Base-by-base conservation (phyloP, 2,329 filamentous ascomycete species). In the Diaporthe citrichinensis region DNA sequence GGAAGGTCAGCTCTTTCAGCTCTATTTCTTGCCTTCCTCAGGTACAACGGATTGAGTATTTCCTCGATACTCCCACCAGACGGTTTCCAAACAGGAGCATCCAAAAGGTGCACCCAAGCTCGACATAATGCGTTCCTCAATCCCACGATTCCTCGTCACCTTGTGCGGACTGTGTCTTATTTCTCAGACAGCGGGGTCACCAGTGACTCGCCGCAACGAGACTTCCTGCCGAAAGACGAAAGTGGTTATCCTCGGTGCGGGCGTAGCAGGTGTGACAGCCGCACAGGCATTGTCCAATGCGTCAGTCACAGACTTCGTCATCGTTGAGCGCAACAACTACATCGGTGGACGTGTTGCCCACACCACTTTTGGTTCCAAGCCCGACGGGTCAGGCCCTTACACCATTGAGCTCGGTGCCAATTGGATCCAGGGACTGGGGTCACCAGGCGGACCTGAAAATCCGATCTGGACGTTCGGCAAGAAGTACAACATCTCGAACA, bases 401-500 rank as follows among this genome's bases (percentile, higher is more conserved):
- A 57, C 9, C 28, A 9, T 57, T 34, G 53, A 57, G 53, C 53
- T 57, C 53, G 53, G 53, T 34, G 53, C 53, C 28, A 57, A 57
- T 5, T 57, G 53, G 53, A 57, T 57, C 53, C 53, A 57, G 17
- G 53, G 53, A 0, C 53, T 57, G 17, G 53, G 53, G 17, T 57
- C 53, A 8, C 28, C 28, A 57, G 53, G 28, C 17, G 53, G 53
- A 28, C 53, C 53, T 17, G 28, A 57, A 10, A 57, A 57, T 57
- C 53, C 53, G 20, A 57, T 57, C 8, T 57, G 53, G 53, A 57
- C 53, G 2, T 25, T 57, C 14, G 53, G 53, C 17, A 57, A 57
- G 53, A 57, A 57, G 53, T 57, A 57, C 53, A 57, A 57, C 4
- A 34, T 57, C 2, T 34, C 53, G 53, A 57, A 57, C 53, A 57